phyloP scores from a whole-genome alignment of 345 rosid genomes.

The Melastoma malabathricum region DNA sequence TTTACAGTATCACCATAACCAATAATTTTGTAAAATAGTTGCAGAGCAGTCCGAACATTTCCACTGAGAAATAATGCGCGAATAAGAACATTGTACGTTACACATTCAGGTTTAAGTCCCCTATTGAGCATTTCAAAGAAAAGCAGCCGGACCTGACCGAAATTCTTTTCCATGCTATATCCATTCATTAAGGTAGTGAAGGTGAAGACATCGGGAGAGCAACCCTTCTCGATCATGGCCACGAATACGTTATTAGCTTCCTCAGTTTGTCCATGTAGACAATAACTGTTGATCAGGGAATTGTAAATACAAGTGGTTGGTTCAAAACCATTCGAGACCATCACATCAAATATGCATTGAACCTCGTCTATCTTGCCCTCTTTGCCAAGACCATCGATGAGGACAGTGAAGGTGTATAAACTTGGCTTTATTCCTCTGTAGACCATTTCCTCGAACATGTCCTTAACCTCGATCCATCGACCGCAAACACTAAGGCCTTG shows the following conservation, averaged over 20 bases:
- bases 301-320: slow-evolving; percentile 4
- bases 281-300: slow-evolving; percentile 7
- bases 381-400: slow-evolving; percentile 1
- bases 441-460: slow-evolving; percentile 1
- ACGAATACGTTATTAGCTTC: slow-evolving; percentile 2
- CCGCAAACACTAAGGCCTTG: background rate
- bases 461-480: background rate
- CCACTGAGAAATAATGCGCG: slow-evolving; percentile 2
- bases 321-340: slow-evolving; percentile 1
- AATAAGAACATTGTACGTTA: slow-evolving; percentile 6
- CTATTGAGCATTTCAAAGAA: slow-evolving; percentile 6
- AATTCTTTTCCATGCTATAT: slow-evolving; percentile 2
- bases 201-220: slow-evolving; percentile 4
- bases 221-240: slow-evolving; percentile 4
- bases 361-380: background rate
- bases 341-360: background rate
- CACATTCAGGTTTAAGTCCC: slow-evolving; percentile 8
- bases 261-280: slow-evolving; percentile 6
- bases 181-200: slow-evolving; percentile 6
- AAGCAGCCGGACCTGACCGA: background rate
- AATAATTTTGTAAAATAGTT: slow-evolving; percentile 1
- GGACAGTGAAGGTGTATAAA: background rate
- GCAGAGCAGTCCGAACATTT: slow-evolving; percentile 1
- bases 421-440: background rate
- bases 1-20: background rate